These are phyloP conservation scores for Phalaenopsis aphrodite DNA, from an alignment of 106 monocot species.

Conservation along the genomic window DNA sequence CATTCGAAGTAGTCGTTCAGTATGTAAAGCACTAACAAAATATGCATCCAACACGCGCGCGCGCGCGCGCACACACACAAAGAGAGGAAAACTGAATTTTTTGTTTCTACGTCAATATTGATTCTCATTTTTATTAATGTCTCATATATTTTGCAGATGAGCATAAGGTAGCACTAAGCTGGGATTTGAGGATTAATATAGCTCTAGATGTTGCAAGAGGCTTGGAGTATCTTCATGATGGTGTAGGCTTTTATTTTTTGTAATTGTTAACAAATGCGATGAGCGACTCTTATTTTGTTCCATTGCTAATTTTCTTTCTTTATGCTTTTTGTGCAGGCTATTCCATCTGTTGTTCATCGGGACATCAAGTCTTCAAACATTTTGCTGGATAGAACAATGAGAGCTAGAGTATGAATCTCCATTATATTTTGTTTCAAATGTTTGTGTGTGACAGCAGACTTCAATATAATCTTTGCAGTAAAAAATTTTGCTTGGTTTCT, in stretches of 20 bases:
- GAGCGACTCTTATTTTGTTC: not conserved
- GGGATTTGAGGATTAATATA: slow-evolving; percentile 72
- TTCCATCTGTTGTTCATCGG: slow-evolving; percentile 87
- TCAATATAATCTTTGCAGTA: not conserved
- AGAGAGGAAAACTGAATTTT: not conserved
- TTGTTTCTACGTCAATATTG: not conserved
- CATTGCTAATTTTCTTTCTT: slow-evolving; percentile 8
- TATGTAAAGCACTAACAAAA: too few species aligned
- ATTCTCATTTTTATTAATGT: slow-evolving; percentile 2
- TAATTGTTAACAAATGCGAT: not conserved
- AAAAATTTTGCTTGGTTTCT: not conserved
- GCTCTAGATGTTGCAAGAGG: slow-evolving; percentile 96
- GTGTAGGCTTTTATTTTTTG: slow-evolving; percentile 37
- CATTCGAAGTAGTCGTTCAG: too few species aligned
- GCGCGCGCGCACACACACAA: too few species aligned
- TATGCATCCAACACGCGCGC: too few species aligned
- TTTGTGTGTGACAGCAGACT: not conserved
- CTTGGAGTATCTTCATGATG: slow-evolving; percentile 97
- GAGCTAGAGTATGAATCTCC: slow-evolving; percentile 64
- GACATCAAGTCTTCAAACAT: slow-evolving; percentile 96
- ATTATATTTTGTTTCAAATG: not conserved
- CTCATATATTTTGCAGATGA: slow-evolving; percentile 28
- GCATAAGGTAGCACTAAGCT: slow-evolving; percentile 37
- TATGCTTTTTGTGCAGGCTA: slow-evolving; percentile 48
- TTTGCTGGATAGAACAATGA: slow-evolving; percentile 74